Evolutionary conservation across 805 yeast genomes (phyloP).

Genomic region (Nakazawaea ambrosiae): DNA sequence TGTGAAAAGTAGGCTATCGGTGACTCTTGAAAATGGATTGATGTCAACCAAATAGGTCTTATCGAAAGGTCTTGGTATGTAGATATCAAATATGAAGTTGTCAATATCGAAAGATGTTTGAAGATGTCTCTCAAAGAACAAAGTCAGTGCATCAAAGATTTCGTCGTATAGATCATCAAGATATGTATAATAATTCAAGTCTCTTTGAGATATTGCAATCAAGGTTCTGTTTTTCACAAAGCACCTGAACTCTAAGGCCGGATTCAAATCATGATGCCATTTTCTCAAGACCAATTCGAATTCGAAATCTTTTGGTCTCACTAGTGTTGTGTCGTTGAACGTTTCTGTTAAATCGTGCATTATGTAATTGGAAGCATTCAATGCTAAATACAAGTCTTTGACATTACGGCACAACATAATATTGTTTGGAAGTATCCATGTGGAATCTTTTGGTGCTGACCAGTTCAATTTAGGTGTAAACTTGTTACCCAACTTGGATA

Average conservation of each 20-base stretch:
- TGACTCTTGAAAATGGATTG: slow-evolving; percentile 74
- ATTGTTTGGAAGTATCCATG: slow-evolving; percentile 82
- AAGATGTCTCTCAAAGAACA: slow-evolving; percentile 46
- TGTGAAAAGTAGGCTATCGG: slow-evolving; percentile 72
- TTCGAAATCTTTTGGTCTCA: slow-evolving; percentile 18
- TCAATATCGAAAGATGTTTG: slow-evolving; percentile 44
- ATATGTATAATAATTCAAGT: slow-evolving; percentile 74
- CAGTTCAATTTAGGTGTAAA: slow-evolving; percentile 91
- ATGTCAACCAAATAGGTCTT: slow-evolving; percentile 72
- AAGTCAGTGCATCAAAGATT: slow-evolving; percentile 40
- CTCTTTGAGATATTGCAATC: slow-evolving; percentile 79
- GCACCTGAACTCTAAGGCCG: slow-evolving; percentile 87
- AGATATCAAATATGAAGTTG: slow-evolving; percentile 70
- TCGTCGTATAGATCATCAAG: slow-evolving; percentile 44
- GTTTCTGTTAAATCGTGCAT: slow-evolving; percentile 78
- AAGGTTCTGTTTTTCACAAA: slow-evolving; percentile 62
- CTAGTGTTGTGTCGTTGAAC: slow-evolving; percentile 36
- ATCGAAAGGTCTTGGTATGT: slow-evolving; percentile 68
- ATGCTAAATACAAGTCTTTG: slow-evolving; percentile 69
- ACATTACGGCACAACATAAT: slow-evolving; percentile 64
- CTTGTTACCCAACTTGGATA: slow-evolving; percentile 40
- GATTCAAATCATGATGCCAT: slow-evolving; percentile 76
- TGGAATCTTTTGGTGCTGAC: slow-evolving; percentile 95
- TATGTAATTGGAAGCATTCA: slow-evolving; percentile 84
- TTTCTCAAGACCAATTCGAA: slow-evolving; percentile 71